Evolutionary conservation across 345 rosid genomes (phyloP), one percentile per base, ranked within the genome.

Genomic region (Salix brachista): DNA sequence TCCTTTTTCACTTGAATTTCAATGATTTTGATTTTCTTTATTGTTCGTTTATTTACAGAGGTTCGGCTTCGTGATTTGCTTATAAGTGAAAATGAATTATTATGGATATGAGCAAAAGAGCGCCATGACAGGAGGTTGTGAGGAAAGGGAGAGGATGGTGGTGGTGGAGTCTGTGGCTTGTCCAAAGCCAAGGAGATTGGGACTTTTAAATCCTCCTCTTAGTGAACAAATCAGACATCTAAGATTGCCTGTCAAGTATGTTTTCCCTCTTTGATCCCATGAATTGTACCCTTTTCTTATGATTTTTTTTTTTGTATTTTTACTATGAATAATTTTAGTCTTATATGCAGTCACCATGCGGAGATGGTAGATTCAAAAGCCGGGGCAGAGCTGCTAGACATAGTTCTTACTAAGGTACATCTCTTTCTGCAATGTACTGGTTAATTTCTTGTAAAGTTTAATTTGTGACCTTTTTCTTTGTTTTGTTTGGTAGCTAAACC

Each of bases 321-420:
- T 30, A 6, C 28, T 32, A 23, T 28, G 16, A 12, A 12, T 6
- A 48, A 21, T 60, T 78, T 19, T 52, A 1, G 5, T 7, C 67
- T 60, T 42, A 5, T 65, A 10, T 17, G n/a, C 75, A 83, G 88
- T 81, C 80, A 79, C 46, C 87, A 80, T 17, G 21, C 70, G 42
- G 92, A 88, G 79, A 72, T 81, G 68, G 89, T 54, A 77, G 92
- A 90, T 84, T 84, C 90, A 2, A 78, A 69, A 69, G 89, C 84
- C 44, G 89, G 90, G 67, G 70, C 89, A n/a, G 97, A 92, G 60
- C 90, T 92, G 79, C 84, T 90, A 18, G 97, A 92, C 78, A 58
- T 90, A 16, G 76, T 92, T 76, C 89, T 85, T 74, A 65, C 83
- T 48, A 87, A 83, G 93, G 97, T 89, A 10, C 11, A 2, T 80